Evolutionary conservation across 1,284 basidiomycete genomes (phyloP).

Genomic region (Chondrostereum purpureum): DNA sequence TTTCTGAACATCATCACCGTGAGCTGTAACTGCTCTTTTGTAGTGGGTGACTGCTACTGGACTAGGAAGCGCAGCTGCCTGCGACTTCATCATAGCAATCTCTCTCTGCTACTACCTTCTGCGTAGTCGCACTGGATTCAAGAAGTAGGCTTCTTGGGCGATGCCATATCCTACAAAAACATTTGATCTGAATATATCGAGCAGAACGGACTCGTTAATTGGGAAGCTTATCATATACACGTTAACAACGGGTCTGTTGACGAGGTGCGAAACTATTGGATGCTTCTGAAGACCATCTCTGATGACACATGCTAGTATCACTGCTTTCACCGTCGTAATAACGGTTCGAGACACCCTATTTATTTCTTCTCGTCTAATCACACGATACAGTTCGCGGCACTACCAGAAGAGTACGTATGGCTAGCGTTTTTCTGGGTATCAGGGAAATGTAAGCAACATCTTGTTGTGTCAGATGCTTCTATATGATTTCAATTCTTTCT

Average conservation of each 20-base stretch:
- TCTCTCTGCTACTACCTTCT: constrained; percentile 35
- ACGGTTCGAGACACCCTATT: constrained; percentile 20
- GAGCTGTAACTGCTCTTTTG: no score
- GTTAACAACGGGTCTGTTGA: constrained; percentile 33
- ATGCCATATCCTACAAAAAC: constrained; percentile 2
- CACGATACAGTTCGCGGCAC: constrained; percentile 28
- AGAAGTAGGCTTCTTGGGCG: constrained; percentile 16
- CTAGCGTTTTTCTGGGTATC: constrained; percentile 36
- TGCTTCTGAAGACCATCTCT: background rate
- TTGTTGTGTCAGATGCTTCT: background rate
- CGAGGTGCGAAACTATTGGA: constrained; percentile 21
- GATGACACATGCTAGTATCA: constrained; percentile 24
- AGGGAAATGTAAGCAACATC: constrained; percentile 30
- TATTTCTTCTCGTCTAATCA: background rate
- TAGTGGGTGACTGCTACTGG: constrained; percentile 38
- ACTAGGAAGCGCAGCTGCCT: constrained; percentile 34
- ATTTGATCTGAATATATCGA: constrained; percentile 2
- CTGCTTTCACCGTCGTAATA: constrained; percentile 30
- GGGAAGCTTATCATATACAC: constrained; percentile 32
- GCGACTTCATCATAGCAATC: constrained; percentile 33
- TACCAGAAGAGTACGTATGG: constrained; percentile 35
- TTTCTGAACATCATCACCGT: constrained; percentile 3
- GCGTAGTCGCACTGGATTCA: constrained; percentile 30
- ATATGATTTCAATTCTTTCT: background rate
- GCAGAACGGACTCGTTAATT: constrained; percentile 29